Conservation (phyloP, 305 asterid genomes). For the Fraxinus latifolia region DNA sequence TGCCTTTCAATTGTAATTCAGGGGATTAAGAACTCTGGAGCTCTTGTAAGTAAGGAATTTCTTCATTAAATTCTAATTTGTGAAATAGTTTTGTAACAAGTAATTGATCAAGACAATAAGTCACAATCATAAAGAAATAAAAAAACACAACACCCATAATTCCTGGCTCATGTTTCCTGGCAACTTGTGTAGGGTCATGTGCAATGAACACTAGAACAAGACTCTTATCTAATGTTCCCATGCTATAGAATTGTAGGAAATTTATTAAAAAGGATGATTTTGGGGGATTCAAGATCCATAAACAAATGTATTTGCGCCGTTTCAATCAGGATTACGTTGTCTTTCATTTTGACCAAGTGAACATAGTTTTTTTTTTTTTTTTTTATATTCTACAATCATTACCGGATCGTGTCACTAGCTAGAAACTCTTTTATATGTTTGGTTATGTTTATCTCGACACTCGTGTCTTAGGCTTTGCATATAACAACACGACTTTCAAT, state of each 20-base stretch:
- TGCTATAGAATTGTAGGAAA: not conserved
- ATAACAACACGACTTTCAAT: too few species aligned
- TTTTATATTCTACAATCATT: not conserved
- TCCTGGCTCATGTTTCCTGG: constrained; percentile 19
- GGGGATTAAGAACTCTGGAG: too few species aligned
- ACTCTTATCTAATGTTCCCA: not conserved
- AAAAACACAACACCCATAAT: constrained; percentile 17
- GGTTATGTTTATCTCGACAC: not conserved
- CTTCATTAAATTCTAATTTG: too few species aligned
- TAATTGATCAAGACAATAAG: constrained; percentile 1
- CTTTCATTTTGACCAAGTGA: not conserved
- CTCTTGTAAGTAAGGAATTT: not conserved
- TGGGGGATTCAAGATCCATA: not conserved
- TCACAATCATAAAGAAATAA: constrained; percentile 23
- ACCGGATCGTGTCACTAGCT: not conserved
- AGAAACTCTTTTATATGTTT: not conserved
- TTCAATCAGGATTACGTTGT: not conserved
- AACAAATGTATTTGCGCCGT: not conserved
- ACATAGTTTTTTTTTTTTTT: not conserved
- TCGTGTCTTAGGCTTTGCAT: not conserved
- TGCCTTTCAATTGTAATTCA: too few species aligned
- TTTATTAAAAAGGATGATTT: not conserved
- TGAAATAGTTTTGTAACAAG: not conserved
- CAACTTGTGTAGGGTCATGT: not conserved
- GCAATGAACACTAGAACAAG: not conserved